These are phyloP conservation scores for Canavalia ensiformis DNA, from an alignment of 306 rosid genomes.

Conservation along the genomic window DNA sequence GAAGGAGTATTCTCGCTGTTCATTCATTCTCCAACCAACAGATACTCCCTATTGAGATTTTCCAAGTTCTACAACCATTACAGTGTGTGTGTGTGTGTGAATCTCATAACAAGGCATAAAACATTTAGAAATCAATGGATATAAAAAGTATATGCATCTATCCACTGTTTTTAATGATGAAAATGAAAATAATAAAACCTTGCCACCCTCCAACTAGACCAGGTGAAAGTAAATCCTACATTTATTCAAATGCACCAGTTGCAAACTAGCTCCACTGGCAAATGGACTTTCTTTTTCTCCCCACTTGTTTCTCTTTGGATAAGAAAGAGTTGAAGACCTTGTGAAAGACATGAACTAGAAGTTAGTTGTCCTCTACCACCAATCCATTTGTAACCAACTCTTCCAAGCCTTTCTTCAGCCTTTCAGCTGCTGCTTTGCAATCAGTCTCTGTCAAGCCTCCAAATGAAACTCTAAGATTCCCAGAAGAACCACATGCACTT, in stretches of 20 bases:
- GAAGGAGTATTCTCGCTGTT: not conserved
- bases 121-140: not conserved
- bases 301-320: not conserved
- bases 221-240: constrained; percentile 29
- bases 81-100: not conserved
- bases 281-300: constrained; percentile 36
- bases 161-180: constrained; percentile 20
- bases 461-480: constrained; percentile 84
- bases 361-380: constrained; percentile 60
- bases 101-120: not conserved
- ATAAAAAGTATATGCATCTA: constrained; percentile 36
- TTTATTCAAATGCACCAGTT: constrained; percentile 62
- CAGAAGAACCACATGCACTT: constrained; percentile 78
- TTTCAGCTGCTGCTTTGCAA: constrained; percentile 81
- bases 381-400: constrained; percentile 80
- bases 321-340: not conserved
- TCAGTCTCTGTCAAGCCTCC: constrained; percentile 86
- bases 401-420: constrained; percentile 81
- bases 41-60: not conserved
- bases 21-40: not conserved
- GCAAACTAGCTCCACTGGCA: constrained; percentile 42
- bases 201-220: not conserved
- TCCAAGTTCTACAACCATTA: too few species aligned
- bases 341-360: not conserved
- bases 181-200: constrained; percentile 36